These are phyloP conservation scores for Coprinellus micaceus DNA, from an alignment of 768 basidiomycete species.

Conservation along the genomic window DNA sequence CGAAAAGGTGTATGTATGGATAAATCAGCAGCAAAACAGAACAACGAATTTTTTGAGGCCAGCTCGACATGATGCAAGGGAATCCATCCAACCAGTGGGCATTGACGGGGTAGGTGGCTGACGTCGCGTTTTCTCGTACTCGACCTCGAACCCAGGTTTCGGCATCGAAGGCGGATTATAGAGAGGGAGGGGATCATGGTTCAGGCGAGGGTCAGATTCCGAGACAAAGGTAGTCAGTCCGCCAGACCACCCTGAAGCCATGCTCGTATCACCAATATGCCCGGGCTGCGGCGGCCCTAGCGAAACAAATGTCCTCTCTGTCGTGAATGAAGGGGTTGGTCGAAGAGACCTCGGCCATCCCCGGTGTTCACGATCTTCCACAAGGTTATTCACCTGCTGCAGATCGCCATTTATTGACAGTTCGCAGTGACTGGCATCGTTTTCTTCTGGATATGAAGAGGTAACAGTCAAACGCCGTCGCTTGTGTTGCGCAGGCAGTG, in stretches of 20 bases:
- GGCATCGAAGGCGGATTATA: not conserved
- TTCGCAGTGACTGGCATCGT: not conserved
- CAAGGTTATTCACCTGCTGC: not conserved
- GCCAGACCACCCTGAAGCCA: conserved; percentile 28
- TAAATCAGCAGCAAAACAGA: not conserved
- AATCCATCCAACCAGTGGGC: not conserved
- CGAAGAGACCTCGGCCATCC: conserved; percentile 19
- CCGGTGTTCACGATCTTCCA: not conserved
- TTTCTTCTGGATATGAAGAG: conserved; percentile 11
- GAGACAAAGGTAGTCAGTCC: conserved; percentile 15
- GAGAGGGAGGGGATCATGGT: not conserved
- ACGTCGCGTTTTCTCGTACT: not conserved
- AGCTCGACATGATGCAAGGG: not conserved
- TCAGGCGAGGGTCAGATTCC: conserved; percentile 1
- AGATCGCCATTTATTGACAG: not conserved
- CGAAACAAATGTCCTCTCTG: conserved; percentile 33
- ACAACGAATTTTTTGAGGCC: not conserved
- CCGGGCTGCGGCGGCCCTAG: conserved; percentile 19
- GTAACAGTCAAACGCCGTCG: conserved; percentile 22
- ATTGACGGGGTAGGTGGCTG: not conserved
- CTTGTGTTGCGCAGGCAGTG: conserved; percentile 39
- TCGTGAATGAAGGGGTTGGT: conserved; percentile 31
- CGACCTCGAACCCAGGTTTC: not conserved
- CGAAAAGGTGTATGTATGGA: not conserved
- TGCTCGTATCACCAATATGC: conserved; percentile 13